Conservation (phyloP, 2,329 filamentous ascomycete genomes). For the Fusarium begoniae region DNA sequence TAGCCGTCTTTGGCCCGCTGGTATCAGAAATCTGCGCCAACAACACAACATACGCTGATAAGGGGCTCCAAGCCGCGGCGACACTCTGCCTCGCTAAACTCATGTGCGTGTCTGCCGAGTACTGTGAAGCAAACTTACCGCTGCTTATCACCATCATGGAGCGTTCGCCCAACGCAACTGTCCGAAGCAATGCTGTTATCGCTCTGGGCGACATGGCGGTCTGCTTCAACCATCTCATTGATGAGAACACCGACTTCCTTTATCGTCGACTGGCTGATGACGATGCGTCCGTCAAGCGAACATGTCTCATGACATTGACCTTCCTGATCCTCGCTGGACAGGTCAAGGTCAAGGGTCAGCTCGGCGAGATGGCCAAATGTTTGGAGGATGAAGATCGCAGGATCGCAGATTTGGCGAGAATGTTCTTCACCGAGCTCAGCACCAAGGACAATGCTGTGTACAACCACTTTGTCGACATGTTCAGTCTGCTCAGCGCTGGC, state of each 20-base stretch:
- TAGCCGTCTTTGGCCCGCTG: slow-evolving; percentile 90
- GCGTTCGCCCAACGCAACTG: slow-evolving; percentile 88
- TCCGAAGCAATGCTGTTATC: slow-evolving; percentile 95
- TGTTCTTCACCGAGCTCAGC: slow-evolving; percentile 98
- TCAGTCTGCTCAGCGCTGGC: slow-evolving; percentile 88
- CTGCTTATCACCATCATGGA: slow-evolving; percentile 98
- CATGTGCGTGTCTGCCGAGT: slow-evolving; percentile 97
- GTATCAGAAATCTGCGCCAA: slow-evolving; percentile 95
- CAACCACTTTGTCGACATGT: slow-evolving; percentile 99
- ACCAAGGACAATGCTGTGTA: slow-evolving; percentile 99
- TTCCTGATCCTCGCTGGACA: slow-evolving; percentile 97
- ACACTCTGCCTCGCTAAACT: slow-evolving; percentile 96
- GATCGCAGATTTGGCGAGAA: slow-evolving; percentile 90
- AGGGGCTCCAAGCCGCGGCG: slow-evolving; percentile 89
- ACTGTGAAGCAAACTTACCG: slow-evolving; percentile 91
- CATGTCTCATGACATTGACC: slow-evolving; percentile 97
- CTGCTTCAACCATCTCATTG: slow-evolving; percentile 98
- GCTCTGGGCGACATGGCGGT: slow-evolving; percentile 99
- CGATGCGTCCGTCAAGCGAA: slow-evolving; percentile 91
- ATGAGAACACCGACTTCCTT: slow-evolving; percentile 98
- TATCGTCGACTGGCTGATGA: slow-evolving; percentile 92
- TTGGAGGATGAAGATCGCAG: slow-evolving; percentile 95
- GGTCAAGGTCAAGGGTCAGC: slow-evolving; percentile 98
- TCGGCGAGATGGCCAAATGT: slow-evolving; percentile 99
- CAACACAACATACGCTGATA: slow-evolving; percentile 90